Base-by-base conservation (phyloP, 495 filamentous ascomycete genomes). In the Tirmania nivea region DNA sequence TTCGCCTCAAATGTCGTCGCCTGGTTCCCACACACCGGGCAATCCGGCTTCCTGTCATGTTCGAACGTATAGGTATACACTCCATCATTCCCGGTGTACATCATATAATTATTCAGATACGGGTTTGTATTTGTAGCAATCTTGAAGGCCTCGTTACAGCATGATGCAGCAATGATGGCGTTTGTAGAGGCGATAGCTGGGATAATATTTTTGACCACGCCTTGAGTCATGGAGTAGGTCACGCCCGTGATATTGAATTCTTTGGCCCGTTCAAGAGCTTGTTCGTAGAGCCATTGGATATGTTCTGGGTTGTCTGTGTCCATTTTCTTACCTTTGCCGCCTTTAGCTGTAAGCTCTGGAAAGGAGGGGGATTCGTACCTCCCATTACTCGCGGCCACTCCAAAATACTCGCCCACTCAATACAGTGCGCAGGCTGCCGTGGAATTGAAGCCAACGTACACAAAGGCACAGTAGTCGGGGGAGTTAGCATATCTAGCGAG, bases 151-250 rank as follows among this genome's bases (percentile, higher is more conserved):
- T 99, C 92, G 50, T 94, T 96, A 61, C 90, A 96, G 62, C 88
- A 95, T 39, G 80, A 79, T 3, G 88, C 92, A 3, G 92, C 92
- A 57, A 99, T 84, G 51, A 96, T 88, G 17, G 89, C 88, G 67
- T 99, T 99, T 6, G 92, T 99, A 0, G 85, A 89, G 42, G 92
- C 92, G 62, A 99, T 99, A 10, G 92, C 92, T 1, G 92, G 92
- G 56, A 99, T 99, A 66, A 99, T 99, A 63, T 99, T 96, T 68
- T 99, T 99, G 59, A 99, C 87, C 0, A 96, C 90, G 35, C 92
- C 92, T 63, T 99, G 92, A 0, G 92, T 94, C 66, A 94, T 77
- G n/a, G 82, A 79, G 69, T 96, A 99, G 11, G 92, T 95, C 25
- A 99, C 83, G 19, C 92, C 92, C 2, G 75, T 65, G 65, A 99